Evolutionary conservation across 352 stramenopile species (phyloP).

Genomic region (Globisporangium spiculum): DNA sequence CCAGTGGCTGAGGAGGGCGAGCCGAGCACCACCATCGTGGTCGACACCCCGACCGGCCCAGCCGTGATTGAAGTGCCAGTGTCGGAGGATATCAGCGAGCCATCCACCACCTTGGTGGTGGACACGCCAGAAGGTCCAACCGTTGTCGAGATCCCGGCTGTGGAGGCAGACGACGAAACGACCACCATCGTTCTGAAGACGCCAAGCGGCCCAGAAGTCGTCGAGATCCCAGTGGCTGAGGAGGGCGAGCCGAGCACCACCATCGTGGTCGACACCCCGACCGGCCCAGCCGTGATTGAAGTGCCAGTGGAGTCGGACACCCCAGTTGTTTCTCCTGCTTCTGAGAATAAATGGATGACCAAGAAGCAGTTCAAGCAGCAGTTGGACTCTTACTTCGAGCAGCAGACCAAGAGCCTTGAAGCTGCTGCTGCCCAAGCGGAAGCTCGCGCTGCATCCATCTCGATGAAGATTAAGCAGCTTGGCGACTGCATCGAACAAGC

Average conservation of each 20-base stretch:
- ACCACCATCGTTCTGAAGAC: no score
- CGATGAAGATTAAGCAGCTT: conserved; percentile 24
- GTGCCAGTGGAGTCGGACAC: conserved; percentile 5
- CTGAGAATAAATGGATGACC: not conserved
- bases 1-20: not conserved
- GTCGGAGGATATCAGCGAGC: no score
- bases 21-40: conserved; percentile 6
- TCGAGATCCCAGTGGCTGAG: conserved; percentile 7
- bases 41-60: conserved; percentile 9
- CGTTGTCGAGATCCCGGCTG: no score
- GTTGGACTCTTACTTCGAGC: conserved; percentile 26
- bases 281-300: not conserved
- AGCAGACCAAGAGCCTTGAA: conserved; percentile 31
- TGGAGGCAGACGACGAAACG: no score
- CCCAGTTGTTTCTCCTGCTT: not conserved
- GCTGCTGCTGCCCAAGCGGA: conserved; percentile 23
- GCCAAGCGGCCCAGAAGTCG: not conserved
- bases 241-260: conserved; percentile 3
- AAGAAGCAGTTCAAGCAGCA: conserved; percentile 33
- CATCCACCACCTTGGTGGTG: no score
- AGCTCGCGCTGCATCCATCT: conserved; percentile 17
- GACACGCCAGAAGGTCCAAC: no score
- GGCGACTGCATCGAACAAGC: conserved; percentile 46
- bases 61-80: conserved; percentile 5
- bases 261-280: conserved; percentile 9